Base-by-base conservation (phyloP, 1,139 yeast species). In the Zygosaccharomyces pseudobailii region DNA sequence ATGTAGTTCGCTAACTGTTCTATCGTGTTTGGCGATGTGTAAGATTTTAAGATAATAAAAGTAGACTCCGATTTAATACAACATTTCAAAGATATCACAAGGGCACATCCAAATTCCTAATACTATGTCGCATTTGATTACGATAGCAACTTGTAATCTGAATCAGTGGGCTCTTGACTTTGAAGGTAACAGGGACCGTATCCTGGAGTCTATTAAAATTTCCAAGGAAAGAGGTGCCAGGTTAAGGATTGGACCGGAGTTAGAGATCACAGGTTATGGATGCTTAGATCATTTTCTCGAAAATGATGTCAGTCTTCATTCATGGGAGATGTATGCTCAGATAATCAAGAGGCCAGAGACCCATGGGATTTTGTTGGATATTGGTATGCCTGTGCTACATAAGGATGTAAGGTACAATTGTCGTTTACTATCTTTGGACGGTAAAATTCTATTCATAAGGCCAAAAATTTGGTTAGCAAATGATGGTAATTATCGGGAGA, bases 111-210 rank as follows among this genome's bases (percentile, higher is more conserved):
- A 30, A 23, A 3, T 19, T 19, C 23, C 28, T 17, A 24, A 43
- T 10, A 31, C 17, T 13, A 77, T 78, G 82, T 77, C 78, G 4
- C 80, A 76, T 42, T 58, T 76, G 17, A 75, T 78, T 43, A 79
- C 83, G 1, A 70, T 79, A 38, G 80, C 84, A 1, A 79, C 84
- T 3, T 79, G 84, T 65, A 78, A 85, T 62, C 76, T 94, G 56
- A 94, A 94, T 69, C 99, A 94, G 77, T 94, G 99, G 99, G 96
- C 98, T 0, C 74, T 94, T 52, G 99, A 94, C 68, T 94, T 88
- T 68, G 97, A 92, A 66, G 99, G 98, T 5, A 94, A 94, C 67
- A 77, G 96, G 48, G 96, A 89, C 62, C 74, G 99, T 47, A 92
- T 94, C 56, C 62, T 92, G 32, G 83, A 84, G 61, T 84, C 95